Percentiles rank a stretch among this genome's conserved stretches.
phyloP scores from a whole-genome alignment of 139 green algal genomes.

The Haematococcus sp. region DNA sequence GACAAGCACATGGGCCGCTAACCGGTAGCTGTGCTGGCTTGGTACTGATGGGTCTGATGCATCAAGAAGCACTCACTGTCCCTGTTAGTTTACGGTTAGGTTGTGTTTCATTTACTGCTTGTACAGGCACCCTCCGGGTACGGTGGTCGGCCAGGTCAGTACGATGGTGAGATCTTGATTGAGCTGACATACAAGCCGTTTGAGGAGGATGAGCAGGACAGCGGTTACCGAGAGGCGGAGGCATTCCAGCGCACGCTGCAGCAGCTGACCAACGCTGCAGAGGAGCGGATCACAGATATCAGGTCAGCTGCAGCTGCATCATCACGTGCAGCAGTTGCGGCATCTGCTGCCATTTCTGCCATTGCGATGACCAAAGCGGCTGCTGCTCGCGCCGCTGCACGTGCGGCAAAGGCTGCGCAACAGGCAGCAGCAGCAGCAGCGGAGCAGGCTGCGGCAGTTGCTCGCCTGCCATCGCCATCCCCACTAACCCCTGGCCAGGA shows the following conservation, averaged over 20 bases:
- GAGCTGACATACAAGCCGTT: conserved; percentile 33
- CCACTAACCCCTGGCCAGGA: too few relatives aligned
- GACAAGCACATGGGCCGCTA: too few relatives aligned
- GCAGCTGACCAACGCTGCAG: conserved; percentile 10
- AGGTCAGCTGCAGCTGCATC: conserved; percentile 78
- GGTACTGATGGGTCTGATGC: too few relatives aligned
- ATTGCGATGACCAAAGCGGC: conserved; percentile 87
- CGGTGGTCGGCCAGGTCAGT: too few relatives aligned
- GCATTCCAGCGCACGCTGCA: conserved; percentile 30
- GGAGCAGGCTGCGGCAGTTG: conserved; percentile 14
- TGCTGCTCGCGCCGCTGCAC: conserved; percentile 72
- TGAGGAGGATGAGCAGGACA: conserved; percentile 70
- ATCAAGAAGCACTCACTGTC: background rate
- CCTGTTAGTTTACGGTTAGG: background rate
- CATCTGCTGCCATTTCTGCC: conserved; percentile 74
- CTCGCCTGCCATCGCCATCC: background rate
- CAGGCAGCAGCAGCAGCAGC: conserved; percentile 26
- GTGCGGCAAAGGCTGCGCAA: conserved; percentile 38
- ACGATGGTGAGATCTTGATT: too few relatives aligned
- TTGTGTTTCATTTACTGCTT: too few relatives aligned
- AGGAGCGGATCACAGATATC: conserved; percentile 76
- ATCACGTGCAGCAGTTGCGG: conserved; percentile 82
- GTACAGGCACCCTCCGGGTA: too few relatives aligned
- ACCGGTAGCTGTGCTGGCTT: too few relatives aligned
- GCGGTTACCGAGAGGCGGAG: conserved; percentile 61